A percentile compares a stretch with the other conserved stretches of the same genome.
Evolutionary conservation across 2,329 filamentous ascomycete species (phyloP).

Genomic region (Aspergillus melleus): DNA sequence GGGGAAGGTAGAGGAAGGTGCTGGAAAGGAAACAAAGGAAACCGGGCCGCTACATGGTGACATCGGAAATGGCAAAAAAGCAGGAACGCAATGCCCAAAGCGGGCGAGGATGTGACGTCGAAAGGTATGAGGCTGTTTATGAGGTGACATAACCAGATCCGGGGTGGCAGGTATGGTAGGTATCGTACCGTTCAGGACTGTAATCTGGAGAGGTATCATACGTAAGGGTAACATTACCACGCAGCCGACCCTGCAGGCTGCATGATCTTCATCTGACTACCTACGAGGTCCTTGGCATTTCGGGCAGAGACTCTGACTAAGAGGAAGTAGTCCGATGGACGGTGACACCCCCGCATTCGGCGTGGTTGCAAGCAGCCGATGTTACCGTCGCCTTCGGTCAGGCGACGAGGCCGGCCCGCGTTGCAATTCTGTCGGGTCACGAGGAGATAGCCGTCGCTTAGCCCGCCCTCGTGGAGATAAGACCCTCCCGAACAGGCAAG

Average conservation of each 20-base stretch:
- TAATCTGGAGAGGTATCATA: too few species aligned
- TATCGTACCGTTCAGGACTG: too few species aligned
- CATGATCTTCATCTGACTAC: too few species aligned
- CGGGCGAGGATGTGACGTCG: not conserved
- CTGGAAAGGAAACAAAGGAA: not conserved
- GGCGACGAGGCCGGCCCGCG: not conserved
- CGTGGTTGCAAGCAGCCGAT: slow-evolving; percentile 17
- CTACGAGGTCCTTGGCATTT: too few species aligned
- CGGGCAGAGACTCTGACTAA: too few species aligned
- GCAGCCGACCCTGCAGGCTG: too few species aligned
- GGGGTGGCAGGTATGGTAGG: too few species aligned
- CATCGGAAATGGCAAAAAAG: not conserved
- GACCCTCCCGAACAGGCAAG: not conserved
- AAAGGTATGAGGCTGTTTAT: not conserved
- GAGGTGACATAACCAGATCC: not conserved
- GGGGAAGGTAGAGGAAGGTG: slow-evolving; percentile 17
- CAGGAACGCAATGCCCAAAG: not conserved
- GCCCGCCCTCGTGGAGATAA: not conserved
- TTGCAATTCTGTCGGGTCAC: slow-evolving; percentile 3
- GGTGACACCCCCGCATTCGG: slow-evolving; percentile 19
- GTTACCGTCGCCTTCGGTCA: slow-evolving; percentile 20
- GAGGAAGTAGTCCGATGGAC: not conserved
- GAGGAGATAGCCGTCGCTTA: not conserved
- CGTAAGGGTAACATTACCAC: too few species aligned
- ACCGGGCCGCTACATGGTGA: slow-evolving; percentile 9